A percentile compares a stretch with the other conserved stretches of the same genome.
phyloP scores from a whole-genome alignment of 108 stramenopile species.

The Pelagomonas calceolata region DNA sequence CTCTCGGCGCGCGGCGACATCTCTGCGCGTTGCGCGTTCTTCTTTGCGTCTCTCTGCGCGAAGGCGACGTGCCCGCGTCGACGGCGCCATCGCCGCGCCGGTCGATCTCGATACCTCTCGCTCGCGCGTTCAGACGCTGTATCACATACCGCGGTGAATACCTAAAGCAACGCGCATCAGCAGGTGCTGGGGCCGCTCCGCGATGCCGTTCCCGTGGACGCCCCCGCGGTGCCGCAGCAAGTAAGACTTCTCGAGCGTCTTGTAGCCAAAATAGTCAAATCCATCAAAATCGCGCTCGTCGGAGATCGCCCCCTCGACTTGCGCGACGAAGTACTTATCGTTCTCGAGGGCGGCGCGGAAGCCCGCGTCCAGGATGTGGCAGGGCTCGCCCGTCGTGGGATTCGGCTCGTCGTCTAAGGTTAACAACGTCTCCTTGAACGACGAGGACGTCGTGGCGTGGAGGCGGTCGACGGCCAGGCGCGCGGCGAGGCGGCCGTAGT shows the following conservation, averaged over 20 bases:
- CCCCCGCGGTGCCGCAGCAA: slow-evolving; percentile 43
- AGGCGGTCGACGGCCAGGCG: slow-evolving; percentile 70
- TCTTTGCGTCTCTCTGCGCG: too few relatives aligned
- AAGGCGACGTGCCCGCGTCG: too few relatives aligned
- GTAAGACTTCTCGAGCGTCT: slow-evolving; percentile 81
- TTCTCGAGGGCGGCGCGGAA: slow-evolving; percentile 5
- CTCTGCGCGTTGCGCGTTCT: too few relatives aligned
- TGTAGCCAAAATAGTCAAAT: slow-evolving; percentile 94
- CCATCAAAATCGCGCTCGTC: slow-evolving; percentile 66
- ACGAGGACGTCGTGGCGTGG: slow-evolving; percentile 65
- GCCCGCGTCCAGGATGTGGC: neutral
- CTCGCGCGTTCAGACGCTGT: too few relatives aligned
- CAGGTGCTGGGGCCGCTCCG: slow-evolving; percentile 90
- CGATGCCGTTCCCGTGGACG: too few relatives aligned
- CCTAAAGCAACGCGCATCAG: slow-evolving; percentile 95
- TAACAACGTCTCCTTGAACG: slow-evolving; percentile 67
- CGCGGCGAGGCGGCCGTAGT: slow-evolving; percentile 80
- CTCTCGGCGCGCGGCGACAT: too few relatives aligned
- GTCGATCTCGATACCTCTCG: too few relatives aligned
- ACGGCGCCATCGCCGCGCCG: too few relatives aligned
- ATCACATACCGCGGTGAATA: slow-evolving; percentile 85
- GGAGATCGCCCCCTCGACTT: slow-evolving; percentile 46
- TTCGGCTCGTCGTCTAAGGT: slow-evolving; percentile 43
- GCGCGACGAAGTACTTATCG: slow-evolving; percentile 19
- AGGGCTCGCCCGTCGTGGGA: too few relatives aligned